Evolutionary conservation across 768 basidiomycete genomes (phyloP).

Genomic region (Lentinula boryana): DNA sequence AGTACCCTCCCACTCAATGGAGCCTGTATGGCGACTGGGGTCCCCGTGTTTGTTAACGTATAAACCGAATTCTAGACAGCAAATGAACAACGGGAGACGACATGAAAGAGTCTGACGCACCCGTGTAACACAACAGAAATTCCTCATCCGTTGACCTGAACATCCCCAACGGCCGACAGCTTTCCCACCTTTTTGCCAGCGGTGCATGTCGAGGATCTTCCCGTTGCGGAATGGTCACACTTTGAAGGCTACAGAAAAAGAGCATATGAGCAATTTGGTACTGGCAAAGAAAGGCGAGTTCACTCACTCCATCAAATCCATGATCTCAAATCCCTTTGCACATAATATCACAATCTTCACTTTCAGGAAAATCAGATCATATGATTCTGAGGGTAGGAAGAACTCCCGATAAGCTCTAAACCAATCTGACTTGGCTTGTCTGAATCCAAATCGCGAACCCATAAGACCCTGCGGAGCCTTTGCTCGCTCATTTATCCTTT

Average conservation of each 20-base stretch:
- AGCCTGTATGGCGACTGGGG: conserved; percentile 60
- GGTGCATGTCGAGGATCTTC: conserved; percentile 62
- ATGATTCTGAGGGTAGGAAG: conserved; percentile 88
- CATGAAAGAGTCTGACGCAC: conserved; percentile 32
- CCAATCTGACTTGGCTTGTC: conserved; percentile 85
- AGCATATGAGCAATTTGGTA: background rate
- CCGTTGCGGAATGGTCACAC: conserved; percentile 81
- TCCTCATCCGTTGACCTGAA: conserved; percentile 89
- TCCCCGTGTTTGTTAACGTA: conserved; percentile 90
- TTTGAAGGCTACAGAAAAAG: conserved; percentile 58
- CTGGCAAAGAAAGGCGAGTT: background rate
- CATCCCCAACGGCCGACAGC: conserved; percentile 87
- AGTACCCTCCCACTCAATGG: conserved; percentile 93
- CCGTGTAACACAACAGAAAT: conserved; percentile 91
- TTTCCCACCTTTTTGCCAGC: conserved; percentile 81
- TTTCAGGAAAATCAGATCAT: conserved; percentile 87
- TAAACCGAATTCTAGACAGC: conserved; percentile 71
- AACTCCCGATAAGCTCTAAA: conserved; percentile 94
- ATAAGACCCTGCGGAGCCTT: conserved; percentile 61
- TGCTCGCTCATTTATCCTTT: conserved; percentile 75
- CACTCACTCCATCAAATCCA: conserved; percentile 87
- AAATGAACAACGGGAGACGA: background rate
- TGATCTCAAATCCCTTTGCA: conserved; percentile 94
- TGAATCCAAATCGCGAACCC: conserved; percentile 68
- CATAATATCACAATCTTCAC: conserved; percentile 91